Evolutionary conservation across 2,329 filamentous ascomycete species (phyloP), one percentile per base, ranked within the genome.

Genomic region (Rasamsonia emersonii): DNA sequence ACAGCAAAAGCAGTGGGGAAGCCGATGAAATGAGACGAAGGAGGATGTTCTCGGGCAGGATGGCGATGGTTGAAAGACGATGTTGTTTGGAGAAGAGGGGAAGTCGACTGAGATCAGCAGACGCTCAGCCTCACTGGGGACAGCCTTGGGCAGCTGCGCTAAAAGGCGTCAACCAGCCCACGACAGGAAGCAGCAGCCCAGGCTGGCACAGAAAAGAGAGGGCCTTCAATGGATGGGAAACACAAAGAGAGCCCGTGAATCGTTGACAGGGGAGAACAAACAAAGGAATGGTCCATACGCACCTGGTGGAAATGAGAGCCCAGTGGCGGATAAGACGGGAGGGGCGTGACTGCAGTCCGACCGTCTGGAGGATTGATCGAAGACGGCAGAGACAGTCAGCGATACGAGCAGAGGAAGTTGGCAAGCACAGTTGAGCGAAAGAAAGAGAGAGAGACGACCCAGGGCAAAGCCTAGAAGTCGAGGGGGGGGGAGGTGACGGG

Each of bases 391-490:
- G 15, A 26, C 24, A 8, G 9, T 26, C 6, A 9, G 6, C 24
- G 13, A 8, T n/a, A n/a, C 20, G 7, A 8, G 8, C 28, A 10
- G 9, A 34, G 18, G 9, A 26, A 13, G 3, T 18, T 26, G 9
- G 28, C 24, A 30, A 25, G 18, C 28, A 19, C 19, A 16, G 28
- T 29, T 23, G 9, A 28, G 28, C 10, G 15, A 20, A 26, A 11
- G 9, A 30, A 28, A 27, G 25, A 19, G 19, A n/a, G 30, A 36
- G 35, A 37, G 21, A 24, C 32, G 29, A 42, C 41, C 46, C 47
- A 50, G 46, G 45, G 29, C 45, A 41, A 36, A 40, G 44, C 44
- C 45, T 49, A 45, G 43, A 48, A 42, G 33, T 37, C 28, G 30
- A 33, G 28, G 33, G 33, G 38, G 33, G 29, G 15, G 33, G 35